phyloP scores from a whole-genome alignment of 345 rosid species.

The Abelmoschus esculentus region DNA sequence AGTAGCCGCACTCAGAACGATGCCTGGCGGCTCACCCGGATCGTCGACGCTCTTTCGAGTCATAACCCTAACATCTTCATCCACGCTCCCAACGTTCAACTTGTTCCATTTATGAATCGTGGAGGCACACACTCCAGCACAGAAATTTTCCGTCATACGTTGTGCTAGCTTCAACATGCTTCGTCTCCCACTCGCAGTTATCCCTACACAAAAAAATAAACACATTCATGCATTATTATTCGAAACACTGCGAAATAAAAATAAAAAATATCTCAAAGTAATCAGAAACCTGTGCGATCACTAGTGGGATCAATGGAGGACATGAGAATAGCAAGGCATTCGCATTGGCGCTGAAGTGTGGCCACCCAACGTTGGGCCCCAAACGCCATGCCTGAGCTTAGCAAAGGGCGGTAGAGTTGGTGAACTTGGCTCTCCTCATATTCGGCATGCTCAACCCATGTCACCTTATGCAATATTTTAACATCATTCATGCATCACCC shows the following conservation, averaged over 20 bases:
- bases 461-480: slow-evolving; percentile 48
- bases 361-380: slow-evolving; percentile 95
- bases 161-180: slow-evolving; percentile 96
- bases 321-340: slow-evolving; percentile 90
- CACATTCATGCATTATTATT: too few relatives aligned
- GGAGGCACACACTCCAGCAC: slow-evolving; percentile 89
- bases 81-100: slow-evolving; percentile 57
- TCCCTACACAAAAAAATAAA: slow-evolving; percentile 20
- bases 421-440: slow-evolving; percentile 69
- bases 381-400: slow-evolving; percentile 73
- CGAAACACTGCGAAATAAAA: background rate
- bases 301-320: slow-evolving; percentile 46
- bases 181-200: slow-evolving; percentile 57
- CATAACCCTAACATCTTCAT: slow-evolving; percentile 84
- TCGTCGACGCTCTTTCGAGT: slow-evolving; percentile 73
- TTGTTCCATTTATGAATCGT: slow-evolving; percentile 85
- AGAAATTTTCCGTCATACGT: slow-evolving; percentile 90
- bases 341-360: slow-evolving; percentile 87
- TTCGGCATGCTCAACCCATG: slow-evolving; percentile 97
- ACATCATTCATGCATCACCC: too few relatives aligned
- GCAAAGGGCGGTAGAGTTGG: slow-evolving; percentile 56
- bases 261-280: too few relatives aligned
- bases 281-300: slow-evolving; percentile 46
- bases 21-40: slow-evolving; percentile 97
- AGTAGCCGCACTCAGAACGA: slow-evolving; percentile 80